Conservation (phyloP, 345 rosid genomes). For the Arabidopsis arenosa region DNA sequence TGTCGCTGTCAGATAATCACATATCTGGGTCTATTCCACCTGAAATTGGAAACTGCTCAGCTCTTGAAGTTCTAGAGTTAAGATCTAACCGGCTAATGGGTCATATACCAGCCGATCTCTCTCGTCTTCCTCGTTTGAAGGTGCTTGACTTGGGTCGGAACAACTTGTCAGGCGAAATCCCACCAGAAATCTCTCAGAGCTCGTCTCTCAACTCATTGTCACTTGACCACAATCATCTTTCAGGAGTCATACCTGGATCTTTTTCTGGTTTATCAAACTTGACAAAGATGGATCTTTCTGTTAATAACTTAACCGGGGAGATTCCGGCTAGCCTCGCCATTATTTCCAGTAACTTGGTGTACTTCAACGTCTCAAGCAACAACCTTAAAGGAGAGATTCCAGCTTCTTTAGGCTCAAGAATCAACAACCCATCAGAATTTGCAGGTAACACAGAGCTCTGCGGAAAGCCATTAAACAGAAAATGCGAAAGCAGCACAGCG, state of each 20-base stretch:
- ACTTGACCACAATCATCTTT: constrained; percentile 67
- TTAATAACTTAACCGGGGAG: constrained; percentile 73
- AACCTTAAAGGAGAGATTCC: constrained; percentile 81
- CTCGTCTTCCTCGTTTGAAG: constrained; percentile 56
- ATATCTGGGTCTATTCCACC: constrained; percentile 72
- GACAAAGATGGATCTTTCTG: constrained; percentile 69
- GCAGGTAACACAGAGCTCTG: constrained; percentile 64
- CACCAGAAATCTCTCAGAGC: constrained; percentile 58
- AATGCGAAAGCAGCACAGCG: constrained; percentile 48
- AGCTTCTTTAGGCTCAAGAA: constrained; percentile 54
- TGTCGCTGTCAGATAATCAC: constrained; percentile 73
- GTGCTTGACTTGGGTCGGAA: constrained; percentile 74
- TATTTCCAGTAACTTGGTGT: constrained; percentile 51
- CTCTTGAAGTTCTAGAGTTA: constrained; percentile 79
- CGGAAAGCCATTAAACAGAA: constrained; percentile 66
- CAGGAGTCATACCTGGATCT: constrained; percentile 71
- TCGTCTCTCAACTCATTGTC: constrained; percentile 57
- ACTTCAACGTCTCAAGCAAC: constrained; percentile 81
- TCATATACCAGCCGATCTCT: constrained; percentile 72
- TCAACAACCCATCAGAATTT: constrained; percentile 65
- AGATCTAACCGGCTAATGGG: constrained; percentile 66
- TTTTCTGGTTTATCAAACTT: constrained; percentile 65
- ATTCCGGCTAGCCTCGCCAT: constrained; percentile 65
- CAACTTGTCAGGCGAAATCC: constrained; percentile 74
- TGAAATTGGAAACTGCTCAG: constrained; percentile 86